Conservation (phyloP, 2,329 filamentous ascomycete genomes). For the Pestalotiopsis sp. region DNA sequence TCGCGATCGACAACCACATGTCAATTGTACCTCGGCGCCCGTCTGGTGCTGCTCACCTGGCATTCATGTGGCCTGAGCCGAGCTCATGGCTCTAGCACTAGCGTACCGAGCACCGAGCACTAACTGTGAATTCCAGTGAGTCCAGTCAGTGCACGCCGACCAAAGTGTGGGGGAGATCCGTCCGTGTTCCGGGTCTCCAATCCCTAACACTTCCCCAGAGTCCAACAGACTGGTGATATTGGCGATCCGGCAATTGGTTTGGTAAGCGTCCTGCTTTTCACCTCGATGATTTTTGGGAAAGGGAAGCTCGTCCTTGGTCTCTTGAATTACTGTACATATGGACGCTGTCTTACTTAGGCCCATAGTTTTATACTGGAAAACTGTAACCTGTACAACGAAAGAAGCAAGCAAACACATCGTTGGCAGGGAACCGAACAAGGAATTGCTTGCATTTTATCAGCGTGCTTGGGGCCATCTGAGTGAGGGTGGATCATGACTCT, state of each 20-base stretch:
- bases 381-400: too few relatives aligned
- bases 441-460: neutral
- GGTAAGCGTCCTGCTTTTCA: too few relatives aligned
- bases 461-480: neutral
- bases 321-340: too few relatives aligned
- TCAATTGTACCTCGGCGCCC: constrained; percentile 34
- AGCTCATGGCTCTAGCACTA: neutral
- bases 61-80: constrained; percentile 20
- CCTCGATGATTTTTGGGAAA: too few relatives aligned
- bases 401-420: too few relatives aligned
- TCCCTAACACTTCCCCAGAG: neutral
- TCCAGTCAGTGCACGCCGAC: neutral
- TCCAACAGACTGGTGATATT: neutral
- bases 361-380: too few relatives aligned
- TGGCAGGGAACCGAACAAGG: too few relatives aligned
- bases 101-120: neutral
- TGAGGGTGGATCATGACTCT: neutral
- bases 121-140: neutral
- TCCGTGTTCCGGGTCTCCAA: neutral
- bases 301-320: too few relatives aligned
- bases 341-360: too few relatives aligned
- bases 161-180: neutral
- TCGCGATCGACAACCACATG: constrained; percentile 26
- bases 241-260: neutral
- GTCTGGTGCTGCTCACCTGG: constrained; percentile 19